Conservation (phyloP, 2,329 filamentous ascomycete genomes). For the Xylariomycetidae sp. region DNA sequence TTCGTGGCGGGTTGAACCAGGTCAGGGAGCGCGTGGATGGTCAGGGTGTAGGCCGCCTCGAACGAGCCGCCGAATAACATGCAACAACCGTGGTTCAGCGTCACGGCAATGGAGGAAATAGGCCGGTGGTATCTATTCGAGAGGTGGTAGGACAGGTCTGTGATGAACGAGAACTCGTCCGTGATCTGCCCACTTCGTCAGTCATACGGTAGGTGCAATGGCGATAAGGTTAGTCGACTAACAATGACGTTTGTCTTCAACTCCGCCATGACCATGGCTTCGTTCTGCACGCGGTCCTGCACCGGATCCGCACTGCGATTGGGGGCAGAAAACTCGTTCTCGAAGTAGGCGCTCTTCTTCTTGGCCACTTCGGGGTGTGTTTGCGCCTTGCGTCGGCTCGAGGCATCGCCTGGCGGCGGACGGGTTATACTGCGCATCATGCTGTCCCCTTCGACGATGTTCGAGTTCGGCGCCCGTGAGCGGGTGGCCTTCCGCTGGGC, state of each 20-base stretch:
- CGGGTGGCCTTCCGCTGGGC: slow-evolving; percentile 27
- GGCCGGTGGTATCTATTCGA: slow-evolving; percentile 71
- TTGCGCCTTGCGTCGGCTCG: slow-evolving; percentile 25
- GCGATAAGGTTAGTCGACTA: slow-evolving; percentile 24
- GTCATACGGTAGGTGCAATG: no score
- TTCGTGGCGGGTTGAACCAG: slow-evolving; percentile 70
- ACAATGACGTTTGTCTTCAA: slow-evolving; percentile 60
- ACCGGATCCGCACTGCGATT: slow-evolving; percentile 27
- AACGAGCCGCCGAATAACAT: slow-evolving; percentile 70
- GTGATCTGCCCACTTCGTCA: no score
- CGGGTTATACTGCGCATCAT: slow-evolving; percentile 34
- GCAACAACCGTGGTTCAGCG: slow-evolving; percentile 67
- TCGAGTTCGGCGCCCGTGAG: slow-evolving; percentile 16
- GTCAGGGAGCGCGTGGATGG: slow-evolving; percentile 62
- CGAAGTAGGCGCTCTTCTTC: slow-evolving; percentile 39
- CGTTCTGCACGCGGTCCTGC: slow-evolving; percentile 42
- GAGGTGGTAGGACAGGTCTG: slow-evolving; percentile 65
- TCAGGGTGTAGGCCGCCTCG: slow-evolving; percentile 74
- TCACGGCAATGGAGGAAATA: slow-evolving; percentile 67
- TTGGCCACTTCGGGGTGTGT: slow-evolving; percentile 27
- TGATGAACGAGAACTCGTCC: slow-evolving; percentile 69
- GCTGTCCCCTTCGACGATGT: slow-evolving; percentile 30
- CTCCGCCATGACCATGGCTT: slow-evolving; percentile 57
- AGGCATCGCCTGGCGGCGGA: slow-evolving; percentile 32
- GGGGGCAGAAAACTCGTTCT: slow-evolving; percentile 35